Base-by-base conservation (phyloP, 768 basidiomycete genomes). In the Tremella mesenterica region DNA sequence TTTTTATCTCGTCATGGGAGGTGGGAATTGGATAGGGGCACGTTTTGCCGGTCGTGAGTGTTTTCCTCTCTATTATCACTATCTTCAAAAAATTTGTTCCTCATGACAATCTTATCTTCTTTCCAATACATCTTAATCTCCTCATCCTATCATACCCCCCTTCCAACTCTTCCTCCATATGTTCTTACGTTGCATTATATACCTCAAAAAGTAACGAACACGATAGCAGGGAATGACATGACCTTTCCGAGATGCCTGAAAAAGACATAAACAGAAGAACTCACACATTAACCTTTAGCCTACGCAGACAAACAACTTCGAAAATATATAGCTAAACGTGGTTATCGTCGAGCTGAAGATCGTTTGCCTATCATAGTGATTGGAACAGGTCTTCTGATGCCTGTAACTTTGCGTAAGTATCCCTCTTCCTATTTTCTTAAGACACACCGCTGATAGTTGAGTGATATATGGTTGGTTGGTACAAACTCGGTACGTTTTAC, bases 331-430 rank as follows among this genome's bases (percentile, higher is more conserved):
- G 55, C 52, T 16, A 66, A 69, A 43, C 52, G 73, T 27, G 69
- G 69, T 1, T 70, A 69, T 51, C 59, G 70, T 3, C 58, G 70
- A 25, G 69, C 74, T 1, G 75, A 76, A 48, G 75, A 76, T 51
- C 49, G 75, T 6, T 59, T 76, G 2, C 41, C 56, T 6, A 61
- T 71, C 0, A 61, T 63, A 0, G 41, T 74, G 18, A n/a, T 71
- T 20, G 71, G 69, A 9, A 48, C 60, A 1, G 70, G 56, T 0
- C 1, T 71, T 5, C n/a, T 73, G 18, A 52, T 74, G 27, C 75
- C 75, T 0, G 20, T 56, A 0, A 52, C 65, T 29, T 50, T 53
- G 36, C 7, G 61, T 66, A 21, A 62, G 69, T 44, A 33, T 45
- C 49, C 7, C 36, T 16, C n/a, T n/a, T n/a, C n/a, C n/a, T n/a